Conservation (phyloP, 2,329 filamentous ascomycete genomes). For the Sclerotiophoma versabilis region DNA sequence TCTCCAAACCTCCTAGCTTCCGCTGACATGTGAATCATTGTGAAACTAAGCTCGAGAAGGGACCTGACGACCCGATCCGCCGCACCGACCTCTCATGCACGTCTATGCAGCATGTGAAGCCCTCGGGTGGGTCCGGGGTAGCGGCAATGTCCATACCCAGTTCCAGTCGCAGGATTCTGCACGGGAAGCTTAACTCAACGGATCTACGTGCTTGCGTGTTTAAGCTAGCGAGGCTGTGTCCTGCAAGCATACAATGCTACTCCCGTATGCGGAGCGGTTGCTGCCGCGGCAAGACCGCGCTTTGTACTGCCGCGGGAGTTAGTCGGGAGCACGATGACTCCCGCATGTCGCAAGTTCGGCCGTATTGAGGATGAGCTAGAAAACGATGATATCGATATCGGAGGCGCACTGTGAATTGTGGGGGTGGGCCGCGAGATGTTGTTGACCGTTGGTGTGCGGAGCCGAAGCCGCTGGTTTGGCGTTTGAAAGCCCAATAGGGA, state of each 20-base stretch:
- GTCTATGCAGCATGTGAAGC: constrained; percentile 14
- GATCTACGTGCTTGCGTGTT: background rate
- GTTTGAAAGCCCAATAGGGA: background rate
- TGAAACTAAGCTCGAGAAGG: background rate
- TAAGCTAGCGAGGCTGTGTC: background rate
- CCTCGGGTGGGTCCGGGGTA: constrained; percentile 25
- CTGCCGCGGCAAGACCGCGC: background rate
- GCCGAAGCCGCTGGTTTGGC: constrained; percentile 4
- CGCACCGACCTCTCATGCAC: constrained; percentile 13
- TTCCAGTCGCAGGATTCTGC: background rate
- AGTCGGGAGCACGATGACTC: background rate
- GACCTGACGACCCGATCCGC: constrained; percentile 16
- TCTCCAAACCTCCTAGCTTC: background rate
- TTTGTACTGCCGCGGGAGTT: background rate
- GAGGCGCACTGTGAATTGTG: background rate
- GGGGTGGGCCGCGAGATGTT: background rate
- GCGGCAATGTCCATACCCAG: background rate
- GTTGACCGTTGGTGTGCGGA: background rate
- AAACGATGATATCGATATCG: background rate
- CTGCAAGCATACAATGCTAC: too few relatives aligned
- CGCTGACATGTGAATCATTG: background rate
- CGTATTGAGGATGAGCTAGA: constrained; percentile 2
- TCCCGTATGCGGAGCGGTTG: too few relatives aligned
- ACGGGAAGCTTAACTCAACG: background rate
- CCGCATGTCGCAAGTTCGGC: constrained; percentile 6